phyloP scores from a whole-genome alignment of 257 asterid species.

The Solanum corneliomulleri region DNA sequence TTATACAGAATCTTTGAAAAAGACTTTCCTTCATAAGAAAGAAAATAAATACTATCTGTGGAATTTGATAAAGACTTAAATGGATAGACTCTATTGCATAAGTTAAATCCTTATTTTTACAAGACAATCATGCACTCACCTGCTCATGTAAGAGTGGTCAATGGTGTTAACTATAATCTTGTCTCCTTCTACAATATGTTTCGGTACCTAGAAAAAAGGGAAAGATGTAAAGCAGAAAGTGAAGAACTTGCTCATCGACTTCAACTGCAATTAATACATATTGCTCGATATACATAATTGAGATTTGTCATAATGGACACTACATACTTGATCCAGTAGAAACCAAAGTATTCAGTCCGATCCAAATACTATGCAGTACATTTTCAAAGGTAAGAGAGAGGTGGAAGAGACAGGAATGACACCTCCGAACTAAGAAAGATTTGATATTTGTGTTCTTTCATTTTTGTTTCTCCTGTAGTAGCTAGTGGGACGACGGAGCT shows the following conservation, averaged over 20 bases:
- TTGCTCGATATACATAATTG: neutral
- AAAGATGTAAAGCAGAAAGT: neutral
- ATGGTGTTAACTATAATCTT: slow-evolving; percentile 47
- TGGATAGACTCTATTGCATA: neutral
- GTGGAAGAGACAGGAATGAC: neutral
- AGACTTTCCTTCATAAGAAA: neutral
- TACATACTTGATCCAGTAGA: neutral
- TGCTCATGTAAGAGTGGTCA: slow-evolving; percentile 50
- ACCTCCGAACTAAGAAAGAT: neutral
- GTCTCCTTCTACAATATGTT: slow-evolving; percentile 59
- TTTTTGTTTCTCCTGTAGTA: neutral
- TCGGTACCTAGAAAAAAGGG: slow-evolving; percentile 46
- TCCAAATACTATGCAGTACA: neutral
- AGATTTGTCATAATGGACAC: neutral
- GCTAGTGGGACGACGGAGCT: neutral
- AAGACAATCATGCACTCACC: slow-evolving; percentile 25
- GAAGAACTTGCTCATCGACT: neutral
- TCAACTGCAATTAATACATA: neutral
- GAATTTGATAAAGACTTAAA: neutral
- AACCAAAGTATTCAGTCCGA: neutral
- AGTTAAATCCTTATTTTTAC: neutral
- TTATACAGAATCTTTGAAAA: neutral
- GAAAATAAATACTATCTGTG: neutral
- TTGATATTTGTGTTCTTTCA: neutral
- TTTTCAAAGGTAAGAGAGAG: neutral